Percentiles rank a stretch among this genome's conserved stretches.
Evolutionary conservation across 1,284 basidiomycete genomes (phyloP).

Genomic region (Paramarasmius palmivorus): DNA sequence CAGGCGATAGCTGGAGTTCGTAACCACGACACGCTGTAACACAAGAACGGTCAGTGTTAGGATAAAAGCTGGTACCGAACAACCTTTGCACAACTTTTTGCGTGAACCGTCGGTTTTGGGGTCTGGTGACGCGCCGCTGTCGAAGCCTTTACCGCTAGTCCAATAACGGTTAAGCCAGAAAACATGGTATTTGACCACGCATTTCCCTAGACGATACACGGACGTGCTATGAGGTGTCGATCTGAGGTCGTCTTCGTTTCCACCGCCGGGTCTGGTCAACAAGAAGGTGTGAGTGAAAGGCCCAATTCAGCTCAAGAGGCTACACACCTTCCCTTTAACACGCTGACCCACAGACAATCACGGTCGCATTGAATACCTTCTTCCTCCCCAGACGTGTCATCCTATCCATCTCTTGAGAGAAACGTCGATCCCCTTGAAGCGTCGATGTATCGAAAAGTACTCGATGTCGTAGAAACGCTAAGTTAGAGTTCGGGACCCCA

Average conservation of each 20-base stretch:
- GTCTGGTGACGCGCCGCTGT: slow-evolving; percentile 44
- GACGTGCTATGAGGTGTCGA: slow-evolving; percentile 36
- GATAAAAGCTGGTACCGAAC: background rate
- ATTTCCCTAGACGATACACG: slow-evolving; percentile 41
- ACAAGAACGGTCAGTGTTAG: background rate
- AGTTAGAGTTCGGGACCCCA: too few relatives aligned
- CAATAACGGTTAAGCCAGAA: background rate
- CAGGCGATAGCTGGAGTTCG: slow-evolving; percentile 44
- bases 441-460: too few relatives aligned
- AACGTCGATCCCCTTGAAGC: slow-evolving; percentile 22
- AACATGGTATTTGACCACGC: slow-evolving; percentile 29
- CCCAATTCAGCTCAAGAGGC: too few relatives aligned
- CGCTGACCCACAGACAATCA: slow-evolving; percentile 40
- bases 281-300: background rate
- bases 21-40: slow-evolving; percentile 37
- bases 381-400: slow-evolving; percentile 15
- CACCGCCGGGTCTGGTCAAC: slow-evolving; percentile 32
- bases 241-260: slow-evolving; percentile 43
- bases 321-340: slow-evolving; percentile 39
- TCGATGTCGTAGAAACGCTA: too few relatives aligned
- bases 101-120: slow-evolving; percentile 45
- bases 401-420: slow-evolving; percentile 40
- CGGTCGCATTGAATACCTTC: slow-evolving; percentile 32
- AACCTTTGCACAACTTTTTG: slow-evolving; percentile 32
- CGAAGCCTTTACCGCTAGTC: slow-evolving; percentile 33